Conservation (phyloP, 345 rosid species). For the Geranium rotundifolium region DNA sequence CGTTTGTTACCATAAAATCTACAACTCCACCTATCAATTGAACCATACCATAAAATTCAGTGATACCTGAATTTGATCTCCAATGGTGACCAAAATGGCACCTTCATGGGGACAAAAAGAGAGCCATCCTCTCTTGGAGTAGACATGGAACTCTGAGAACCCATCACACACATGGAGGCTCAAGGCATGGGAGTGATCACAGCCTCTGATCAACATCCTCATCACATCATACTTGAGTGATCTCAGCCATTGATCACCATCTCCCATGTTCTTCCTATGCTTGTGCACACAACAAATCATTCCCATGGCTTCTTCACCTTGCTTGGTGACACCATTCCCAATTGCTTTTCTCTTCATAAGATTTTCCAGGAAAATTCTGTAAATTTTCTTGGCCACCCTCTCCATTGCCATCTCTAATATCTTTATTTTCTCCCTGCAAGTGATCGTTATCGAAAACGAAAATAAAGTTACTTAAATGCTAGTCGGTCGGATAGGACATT, state of each 20-base stretch:
- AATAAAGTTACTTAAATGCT: no score
- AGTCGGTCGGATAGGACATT: no score
- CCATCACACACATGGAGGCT: slow-evolving; percentile 44
- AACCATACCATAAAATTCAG: no score
- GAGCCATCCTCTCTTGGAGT: slow-evolving; percentile 84
- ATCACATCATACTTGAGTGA: slow-evolving; percentile 53
- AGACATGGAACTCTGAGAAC: slow-evolving; percentile 57
- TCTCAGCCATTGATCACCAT: slow-evolving; percentile 15
- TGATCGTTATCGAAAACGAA: no score
- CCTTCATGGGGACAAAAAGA: slow-evolving; percentile 53
- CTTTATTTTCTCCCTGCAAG: slow-evolving; percentile 56
- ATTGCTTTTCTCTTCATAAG: slow-evolving; percentile 1
- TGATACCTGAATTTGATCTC: slow-evolving; percentile 68
- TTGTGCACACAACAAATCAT: slow-evolving; percentile 37
- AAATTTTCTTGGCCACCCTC: slow-evolving; percentile 37
- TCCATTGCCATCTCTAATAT: slow-evolving; percentile 29
- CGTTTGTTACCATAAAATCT: no score
- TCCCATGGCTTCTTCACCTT: slow-evolving; percentile 18
- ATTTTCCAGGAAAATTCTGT: slow-evolving; percentile 15
- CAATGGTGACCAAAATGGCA: slow-evolving; percentile 58
- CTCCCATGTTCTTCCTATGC: slow-evolving; percentile 20
- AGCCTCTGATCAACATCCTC: slow-evolving; percentile 64
- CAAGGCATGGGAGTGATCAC: slow-evolving; percentile 60
- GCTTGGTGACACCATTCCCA: background rate
- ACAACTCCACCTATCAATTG: no score